Evolutionary conservation across 306 rosid genomes (phyloP), one percentile per base, ranked within the genome.

Genomic region (Echinosophora koreensis): DNA sequence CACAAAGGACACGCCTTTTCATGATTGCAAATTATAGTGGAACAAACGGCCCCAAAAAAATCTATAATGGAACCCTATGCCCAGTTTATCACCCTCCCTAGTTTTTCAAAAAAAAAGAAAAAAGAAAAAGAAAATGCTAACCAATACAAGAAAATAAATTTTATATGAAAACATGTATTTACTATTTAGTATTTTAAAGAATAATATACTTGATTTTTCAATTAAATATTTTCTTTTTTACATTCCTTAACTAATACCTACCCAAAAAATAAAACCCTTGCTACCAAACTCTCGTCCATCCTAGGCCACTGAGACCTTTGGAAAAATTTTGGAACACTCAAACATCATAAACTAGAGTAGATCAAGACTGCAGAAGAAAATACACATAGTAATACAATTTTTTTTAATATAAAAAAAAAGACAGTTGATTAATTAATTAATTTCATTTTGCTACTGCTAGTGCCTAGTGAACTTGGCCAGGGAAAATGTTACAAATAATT

Each of bases 1-100:
- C 80, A 64, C 77, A 82, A 85, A 74, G 69, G 70, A 79, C 84
- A 79, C 86, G 63, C 18, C 84, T 85, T 85, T 85, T 82, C 84
- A 85, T 75, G 89, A 76, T 82, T 51, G 78, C 58, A 5, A 83
- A 61, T 77, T 10, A 73, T 83, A 83, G 70, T 79, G 84, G 78
- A 74, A 78, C 78, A 76, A 72, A 71, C 63, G 82, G 71, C 82
- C 52, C 59, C 22, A 37, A 59, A 46, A 17, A 42, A 10, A 57
- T 42, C 34, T 0, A 47, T 30, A 60, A 55, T 39, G 78, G 81
- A 79, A 83, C 87, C 87, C 87, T 83, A 83, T 83, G 86, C 66
- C 16, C 55, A 7, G 38, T 30, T 69, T 66, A n/a, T 69, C 79
- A 65, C 62, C 30, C 51, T 32, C 38, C 30, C 16, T 5, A 10